Percentiles rank a stretch among this genome's conserved stretches.
Evolutionary conservation across 306 rosid species (phyloP).

Genomic region (Malus sylvestris): DNA sequence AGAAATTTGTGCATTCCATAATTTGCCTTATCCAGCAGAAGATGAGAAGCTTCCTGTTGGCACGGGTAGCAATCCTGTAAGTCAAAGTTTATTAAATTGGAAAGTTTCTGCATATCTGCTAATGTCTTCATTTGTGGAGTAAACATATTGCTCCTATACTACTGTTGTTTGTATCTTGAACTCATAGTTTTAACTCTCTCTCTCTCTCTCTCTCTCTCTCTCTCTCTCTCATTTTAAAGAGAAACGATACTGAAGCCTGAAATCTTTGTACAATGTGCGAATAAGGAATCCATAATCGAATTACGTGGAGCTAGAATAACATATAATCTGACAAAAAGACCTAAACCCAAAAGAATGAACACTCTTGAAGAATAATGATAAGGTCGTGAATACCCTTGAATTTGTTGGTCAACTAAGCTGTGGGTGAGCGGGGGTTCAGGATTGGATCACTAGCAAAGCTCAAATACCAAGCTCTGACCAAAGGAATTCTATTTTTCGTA

Average conservation of each 20-base stretch:
- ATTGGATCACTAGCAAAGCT: background rate
- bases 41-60: slow-evolving; percentile 98
- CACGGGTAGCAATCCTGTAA: slow-evolving; percentile 96
- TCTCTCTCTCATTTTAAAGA: no score
- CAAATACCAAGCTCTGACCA: background rate
- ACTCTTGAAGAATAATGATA: background rate
- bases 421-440: background rate
- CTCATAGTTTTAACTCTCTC: no score
- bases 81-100: slow-evolving; percentile 19
- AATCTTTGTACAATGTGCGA: background rate
- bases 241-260: no score
- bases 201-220: no score
- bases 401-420: background rate
- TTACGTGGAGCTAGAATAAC: background rate
- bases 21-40: slow-evolving; percentile 62
- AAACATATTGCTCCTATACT: background rate
- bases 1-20: slow-evolving; percentile 66
- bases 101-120: slow-evolving; percentile 11
- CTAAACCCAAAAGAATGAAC: background rate
- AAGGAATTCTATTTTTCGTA: background rate
- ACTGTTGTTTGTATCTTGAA: background rate
- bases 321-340: background rate
- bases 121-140: background rate
- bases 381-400: background rate
- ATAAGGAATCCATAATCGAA: background rate